Evolutionary conservation across 2,329 filamentous ascomycete genomes (phyloP).

Genomic region (Penicillium sp.): DNA sequence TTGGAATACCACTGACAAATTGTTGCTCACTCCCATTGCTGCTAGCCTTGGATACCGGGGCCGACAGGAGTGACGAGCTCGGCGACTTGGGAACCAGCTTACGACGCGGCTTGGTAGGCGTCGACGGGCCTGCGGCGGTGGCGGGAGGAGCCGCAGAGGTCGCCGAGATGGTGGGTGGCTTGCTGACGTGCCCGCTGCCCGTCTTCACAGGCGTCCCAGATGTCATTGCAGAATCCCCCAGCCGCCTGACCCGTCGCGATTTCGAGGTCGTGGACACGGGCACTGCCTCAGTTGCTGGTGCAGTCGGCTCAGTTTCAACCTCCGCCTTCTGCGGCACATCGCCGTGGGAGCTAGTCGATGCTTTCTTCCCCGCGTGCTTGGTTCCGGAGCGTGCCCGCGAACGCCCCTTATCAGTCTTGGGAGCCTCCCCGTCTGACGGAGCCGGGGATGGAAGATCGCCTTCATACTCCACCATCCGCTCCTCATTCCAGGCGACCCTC

Average conservation of each 20-base stretch:
- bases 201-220: slow-evolving; percentile 27
- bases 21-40: slow-evolving; percentile 6
- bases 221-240: slow-evolving; percentile 28
- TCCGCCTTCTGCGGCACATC: slow-evolving; percentile 24
- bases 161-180: slow-evolving; percentile 18
- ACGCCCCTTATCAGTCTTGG: slow-evolving; percentile 13
- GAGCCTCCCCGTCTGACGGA: slow-evolving; percentile 10
- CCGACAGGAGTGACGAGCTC: slow-evolving; percentile 21
- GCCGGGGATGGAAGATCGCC: slow-evolving; percentile 20
- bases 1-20: slow-evolving; percentile 24
- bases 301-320: slow-evolving; percentile 13
- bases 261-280: slow-evolving; percentile 26
- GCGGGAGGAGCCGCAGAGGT: slow-evolving; percentile 4
- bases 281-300: slow-evolving; percentile 24
- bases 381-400: slow-evolving; percentile 18
- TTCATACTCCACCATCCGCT: slow-evolving; percentile 39
- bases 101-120: slow-evolving; percentile 33
- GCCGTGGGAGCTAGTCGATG: slow-evolving; percentile 25
- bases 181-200: slow-evolving; percentile 22
- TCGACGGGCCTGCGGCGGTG: slow-evolving; percentile 21
- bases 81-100: slow-evolving; percentile 40
- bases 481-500: slow-evolving; percentile 42
- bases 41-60: slow-evolving; percentile 21
- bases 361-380: slow-evolving; percentile 26
- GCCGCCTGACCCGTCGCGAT: slow-evolving; percentile 34